phyloP scores from a whole-genome alignment of 2,329 filamentous ascomycete genomes.

The Penicillium brevicompactum region DNA sequence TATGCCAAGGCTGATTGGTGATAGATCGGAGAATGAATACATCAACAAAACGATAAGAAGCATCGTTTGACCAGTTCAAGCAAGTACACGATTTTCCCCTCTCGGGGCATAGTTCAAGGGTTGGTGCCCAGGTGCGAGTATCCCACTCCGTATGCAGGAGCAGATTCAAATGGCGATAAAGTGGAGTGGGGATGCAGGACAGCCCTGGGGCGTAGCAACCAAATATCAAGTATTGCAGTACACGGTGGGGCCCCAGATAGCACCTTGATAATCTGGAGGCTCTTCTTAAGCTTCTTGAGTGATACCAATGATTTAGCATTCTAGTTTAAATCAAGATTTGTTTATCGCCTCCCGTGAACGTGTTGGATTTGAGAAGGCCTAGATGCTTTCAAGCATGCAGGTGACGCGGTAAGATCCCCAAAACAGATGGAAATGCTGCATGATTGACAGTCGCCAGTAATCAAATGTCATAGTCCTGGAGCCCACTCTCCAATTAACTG shows the following conservation, averaged over 20 bases:
- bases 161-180: background rate
- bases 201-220: background rate
- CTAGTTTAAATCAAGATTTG: background rate
- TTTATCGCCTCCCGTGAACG: background rate
- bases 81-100: no score
- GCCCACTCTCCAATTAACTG: background rate
- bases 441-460: background rate
- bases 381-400: constrained; percentile 7
- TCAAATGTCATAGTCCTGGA: background rate
- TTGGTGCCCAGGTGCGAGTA: no score
- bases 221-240: background rate
- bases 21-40: no score
- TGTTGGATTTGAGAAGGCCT: constrained; percentile 5
- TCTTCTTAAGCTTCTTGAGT: constrained; percentile 11
- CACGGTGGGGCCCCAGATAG: background rate
- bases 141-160: background rate
- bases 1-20: background rate
- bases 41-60: no score
- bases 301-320: constrained; percentile 1
- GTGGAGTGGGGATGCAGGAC: background rate
- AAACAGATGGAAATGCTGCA: background rate
- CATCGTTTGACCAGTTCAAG: no score
- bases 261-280: background rate
- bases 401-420: constrained; percentile 8
- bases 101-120: no score